A percentile compares a stretch with the other conserved stretches of the same genome.
Conservation (phyloP, 139 green algal genomes). For the Chlamydomonas eustigma region DNA sequence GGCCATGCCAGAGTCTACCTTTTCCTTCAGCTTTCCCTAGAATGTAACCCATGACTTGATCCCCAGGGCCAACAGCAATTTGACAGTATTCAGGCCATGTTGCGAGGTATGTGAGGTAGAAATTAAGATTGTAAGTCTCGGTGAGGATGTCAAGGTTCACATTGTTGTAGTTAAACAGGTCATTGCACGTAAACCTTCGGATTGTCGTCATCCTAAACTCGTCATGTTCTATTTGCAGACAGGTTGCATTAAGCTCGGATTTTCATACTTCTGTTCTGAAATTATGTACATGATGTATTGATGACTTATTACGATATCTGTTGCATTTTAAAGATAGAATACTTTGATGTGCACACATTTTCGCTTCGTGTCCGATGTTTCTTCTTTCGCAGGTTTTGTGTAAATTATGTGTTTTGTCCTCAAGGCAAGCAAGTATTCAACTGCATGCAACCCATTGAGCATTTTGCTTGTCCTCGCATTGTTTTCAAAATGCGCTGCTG, state of each 20-base stretch:
- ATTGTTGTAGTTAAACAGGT: constrained; percentile 94
- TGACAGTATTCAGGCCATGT: constrained; percentile 90
- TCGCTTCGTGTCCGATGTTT: too few relatives aligned
- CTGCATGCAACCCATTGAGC: background rate
- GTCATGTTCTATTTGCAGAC: too few relatives aligned
- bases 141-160: constrained; percentile 97
- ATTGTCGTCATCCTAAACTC: constrained; percentile 80
- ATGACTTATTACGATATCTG: background rate
- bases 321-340: background rate
- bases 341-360: background rate
- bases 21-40: constrained; percentile 93
- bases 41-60: constrained; percentile 87
- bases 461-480: background rate
- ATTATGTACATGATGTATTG: background rate
- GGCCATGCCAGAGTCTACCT: constrained; percentile 88
- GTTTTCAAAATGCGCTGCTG: background rate
- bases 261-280: background rate
- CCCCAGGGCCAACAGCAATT: constrained; percentile 62
- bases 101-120: constrained; percentile 94
- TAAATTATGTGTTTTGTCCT: background rate
- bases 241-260: too few relatives aligned
- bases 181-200: constrained; percentile 83
- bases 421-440: background rate
- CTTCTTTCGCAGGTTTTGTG: too few relatives aligned
- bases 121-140: constrained; percentile 96